Evolutionary conservation across 352 stramenopile species (phyloP).

Genomic region (Blastocystis sp.): DNA sequence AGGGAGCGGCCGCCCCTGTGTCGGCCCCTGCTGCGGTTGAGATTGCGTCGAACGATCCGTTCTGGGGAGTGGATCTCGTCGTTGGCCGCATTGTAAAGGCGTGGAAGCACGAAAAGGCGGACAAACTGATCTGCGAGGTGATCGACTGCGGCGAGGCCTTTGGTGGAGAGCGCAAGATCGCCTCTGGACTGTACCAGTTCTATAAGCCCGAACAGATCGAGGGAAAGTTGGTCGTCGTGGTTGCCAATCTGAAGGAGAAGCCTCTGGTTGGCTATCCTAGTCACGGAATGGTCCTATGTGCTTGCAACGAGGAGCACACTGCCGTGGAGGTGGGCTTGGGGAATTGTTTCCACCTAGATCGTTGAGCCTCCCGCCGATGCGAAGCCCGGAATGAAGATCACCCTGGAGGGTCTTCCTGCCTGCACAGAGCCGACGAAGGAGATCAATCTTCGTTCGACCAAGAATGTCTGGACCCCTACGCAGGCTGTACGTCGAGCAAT

Average conservation of each 20-base stretch:
- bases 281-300: conserved; percentile 49
- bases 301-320: conserved; percentile 34
- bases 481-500: background rate
- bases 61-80: conserved; percentile 13
- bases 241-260: conserved; percentile 44
- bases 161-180: conserved; percentile 24
- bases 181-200: background rate
- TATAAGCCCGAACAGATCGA: conserved; percentile 23
- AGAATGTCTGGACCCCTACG: background rate
- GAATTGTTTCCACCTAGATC: background rate
- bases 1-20: background rate
- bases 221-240: conserved; percentile 21
- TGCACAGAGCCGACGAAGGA: background rate
- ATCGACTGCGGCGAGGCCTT: conserved; percentile 23
- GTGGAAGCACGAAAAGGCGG: conserved; percentile 28
- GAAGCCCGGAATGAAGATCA: background rate
- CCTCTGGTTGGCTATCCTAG: conserved; percentile 37
- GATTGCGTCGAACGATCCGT: conserved; percentile 14
- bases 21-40: background rate
- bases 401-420: background rate
- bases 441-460: conserved; percentile 7
- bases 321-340: background rate
- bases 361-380: conserved; percentile 12
- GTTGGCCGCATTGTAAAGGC: conserved; percentile 50
- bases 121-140: conserved; percentile 54